These are phyloP conservation scores for Coniochaeta hoffmannii DNA, from an alignment of 2,329 filamentous ascomycete species.

Conservation along the genomic window DNA sequence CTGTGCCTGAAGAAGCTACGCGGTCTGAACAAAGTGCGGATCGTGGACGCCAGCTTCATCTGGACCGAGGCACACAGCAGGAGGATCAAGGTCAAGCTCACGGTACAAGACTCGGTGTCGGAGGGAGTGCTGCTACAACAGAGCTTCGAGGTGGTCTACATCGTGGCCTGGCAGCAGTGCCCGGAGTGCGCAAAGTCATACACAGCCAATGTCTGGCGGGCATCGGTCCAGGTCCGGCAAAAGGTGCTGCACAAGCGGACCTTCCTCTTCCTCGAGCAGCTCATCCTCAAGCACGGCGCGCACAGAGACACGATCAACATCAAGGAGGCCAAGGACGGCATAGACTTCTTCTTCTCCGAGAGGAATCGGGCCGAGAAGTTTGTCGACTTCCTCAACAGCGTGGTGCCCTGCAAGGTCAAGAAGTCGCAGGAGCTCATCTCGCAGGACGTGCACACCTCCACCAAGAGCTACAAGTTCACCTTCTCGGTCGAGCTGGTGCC, in stretches of 20 bases:
- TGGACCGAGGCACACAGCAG: constrained; percentile 98
- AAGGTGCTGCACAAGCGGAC: constrained; percentile 92
- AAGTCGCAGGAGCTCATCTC: constrained; percentile 69
- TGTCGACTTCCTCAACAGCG: constrained; percentile 71
- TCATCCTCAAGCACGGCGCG: constrained; percentile 89
- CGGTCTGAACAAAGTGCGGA: constrained; percentile 80
- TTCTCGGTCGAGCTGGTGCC: constrained; percentile 86
- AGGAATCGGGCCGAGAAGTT: constrained; percentile 80
- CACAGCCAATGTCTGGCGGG: constrained; percentile 92
- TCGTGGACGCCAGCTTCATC: constrained; percentile 93
- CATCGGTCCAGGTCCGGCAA: constrained; percentile 88
- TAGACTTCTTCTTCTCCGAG: constrained; percentile 91
- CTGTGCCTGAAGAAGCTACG: constrained; percentile 83
- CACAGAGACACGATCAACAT: constrained; percentile 96
- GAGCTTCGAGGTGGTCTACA: constrained; percentile 88
- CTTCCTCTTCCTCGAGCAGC: constrained; percentile 70
- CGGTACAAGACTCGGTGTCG: constrained; percentile 66
- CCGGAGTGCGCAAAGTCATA: constrained; percentile 93
- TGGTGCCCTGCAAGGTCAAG: constrained; percentile 55
- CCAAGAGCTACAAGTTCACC: constrained; percentile 90
- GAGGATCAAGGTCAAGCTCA: constrained; percentile 90
- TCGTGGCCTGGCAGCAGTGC: constrained; percentile 88
- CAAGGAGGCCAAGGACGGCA: constrained; percentile 89
- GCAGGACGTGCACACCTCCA: constrained; percentile 82
- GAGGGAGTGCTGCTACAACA: constrained; percentile 73